Evolutionary conservation across 495 filamentous ascomycete species (phyloP), one percentile per base, ranked within the genome.

Genomic region (Penicillium goetzii): DNA sequence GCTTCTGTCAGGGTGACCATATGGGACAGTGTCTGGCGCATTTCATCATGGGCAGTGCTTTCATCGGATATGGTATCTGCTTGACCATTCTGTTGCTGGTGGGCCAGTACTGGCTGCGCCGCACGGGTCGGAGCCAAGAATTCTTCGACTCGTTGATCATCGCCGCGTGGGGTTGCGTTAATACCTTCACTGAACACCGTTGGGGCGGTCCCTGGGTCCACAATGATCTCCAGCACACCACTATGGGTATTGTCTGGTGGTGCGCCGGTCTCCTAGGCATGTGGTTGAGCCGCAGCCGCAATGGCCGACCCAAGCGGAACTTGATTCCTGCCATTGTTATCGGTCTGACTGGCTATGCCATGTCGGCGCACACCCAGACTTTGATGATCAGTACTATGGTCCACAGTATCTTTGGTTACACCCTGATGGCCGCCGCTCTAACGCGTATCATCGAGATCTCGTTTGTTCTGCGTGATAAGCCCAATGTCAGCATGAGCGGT

Each of bases 231-330:
- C 95, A 99, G 74, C 96, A 98, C 71, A 99, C 95, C 0, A 89
- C 88, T 12, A 99, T 98, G 96, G 95, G 95, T 32, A 86, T 99
- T 61, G 87, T 99, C 57, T 99, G 95, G 95, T 97, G 93, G 93
- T 89, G 86, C 69, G 93, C 96, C 19, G 95, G 95, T 19, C 78
- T 99, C 25, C 81, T 95, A 30, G 96, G 95, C 21, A 84, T 99
- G 61, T 99, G 95, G 96, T 78, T 98, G 32, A 94, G 91, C 71
- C 85, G 87, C 59, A 92, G 84, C 65, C 84, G 92, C 60, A 85
- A 93, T 61, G 94, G 94, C n/a, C 76, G 82, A 11, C 93, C 95
- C 15, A 91, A 92, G 83, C 85, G 95, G 64, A 99, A 99, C 72
- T 82, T 99, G 60, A 90, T 99, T 55, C 95, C 95, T 8, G 93